Evolutionary conservation across 129 eudicot genomes (phyloP).

Genomic region (Oenanthe sinensis): DNA sequence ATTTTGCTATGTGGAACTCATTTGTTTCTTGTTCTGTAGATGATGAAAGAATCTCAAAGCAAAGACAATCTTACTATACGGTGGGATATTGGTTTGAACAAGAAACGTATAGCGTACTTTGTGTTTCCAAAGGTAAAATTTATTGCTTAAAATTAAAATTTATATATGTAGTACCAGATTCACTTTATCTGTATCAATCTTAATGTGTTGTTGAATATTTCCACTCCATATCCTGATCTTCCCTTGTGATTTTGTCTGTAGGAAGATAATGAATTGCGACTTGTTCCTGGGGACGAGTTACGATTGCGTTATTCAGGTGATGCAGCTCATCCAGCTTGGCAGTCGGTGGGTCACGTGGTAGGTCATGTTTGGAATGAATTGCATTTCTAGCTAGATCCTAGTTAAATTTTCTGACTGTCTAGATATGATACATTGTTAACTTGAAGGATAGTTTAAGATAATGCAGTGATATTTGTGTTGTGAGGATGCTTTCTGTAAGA

Average conservation of each 20-base stretch:
- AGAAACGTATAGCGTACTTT: slow-evolving; percentile 92
- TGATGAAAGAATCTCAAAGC: slow-evolving; percentile 98
- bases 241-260: neutral
- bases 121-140: slow-evolving; percentile 73
- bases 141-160: slow-evolving; percentile 1
- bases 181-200: neutral
- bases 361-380: neutral
- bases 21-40: slow-evolving; percentile 27
- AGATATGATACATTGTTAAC: neutral
- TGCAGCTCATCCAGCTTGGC: slow-evolving; percentile 92
- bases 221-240: neutral
- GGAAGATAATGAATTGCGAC: slow-evolving; percentile 91
- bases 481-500: neutral
- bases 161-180: neutral
- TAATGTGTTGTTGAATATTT: neutral
- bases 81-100: slow-evolving; percentile 94
- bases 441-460: neutral
- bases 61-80: slow-evolving; percentile 80
- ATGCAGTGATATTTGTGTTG: neutral
- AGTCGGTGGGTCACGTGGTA: slow-evolving; percentile 99
- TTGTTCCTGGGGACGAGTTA: slow-evolving; percentile 73
- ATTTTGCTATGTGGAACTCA: neutral
- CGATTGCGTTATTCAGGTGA: slow-evolving; percentile 86
- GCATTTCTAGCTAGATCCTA: neutral
- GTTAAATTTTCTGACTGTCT: slow-evolving; percentile 2